phyloP scores from a whole-genome alignment of 495 filamentous ascomycete genomes.

The Penicillium steckii region DNA sequence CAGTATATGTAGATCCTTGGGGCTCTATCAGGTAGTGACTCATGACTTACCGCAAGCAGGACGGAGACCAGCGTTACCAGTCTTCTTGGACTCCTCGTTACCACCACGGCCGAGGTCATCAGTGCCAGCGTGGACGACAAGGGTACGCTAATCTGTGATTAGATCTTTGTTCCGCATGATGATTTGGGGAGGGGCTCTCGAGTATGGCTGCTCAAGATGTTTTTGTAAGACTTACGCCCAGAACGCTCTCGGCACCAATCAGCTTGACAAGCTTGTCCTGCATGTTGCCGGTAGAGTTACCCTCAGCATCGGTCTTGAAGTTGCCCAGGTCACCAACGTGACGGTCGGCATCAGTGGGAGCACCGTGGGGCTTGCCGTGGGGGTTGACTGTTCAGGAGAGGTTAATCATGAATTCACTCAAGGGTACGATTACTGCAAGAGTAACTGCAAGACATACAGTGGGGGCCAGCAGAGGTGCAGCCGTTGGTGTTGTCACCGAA shows the following conservation, averaged over 20 bases:
- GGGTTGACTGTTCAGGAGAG: constrained; percentile 79
- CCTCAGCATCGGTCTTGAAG: constrained; percentile 89
- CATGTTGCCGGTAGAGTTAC: constrained; percentile 75
- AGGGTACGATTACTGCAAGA: too few species aligned
- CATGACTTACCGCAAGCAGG: constrained; percentile 86
- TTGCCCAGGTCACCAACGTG: constrained; percentile 98
- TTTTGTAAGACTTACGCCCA: constrained; percentile 69
- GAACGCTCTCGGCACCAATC: constrained; percentile 91
- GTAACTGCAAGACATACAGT: constrained; percentile 63
- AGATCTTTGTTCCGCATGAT: neutral
- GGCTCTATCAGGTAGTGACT: too few species aligned
- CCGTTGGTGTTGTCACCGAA: constrained; percentile 99
- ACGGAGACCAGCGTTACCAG: constrained; percentile 88
- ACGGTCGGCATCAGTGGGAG: constrained; percentile 74
- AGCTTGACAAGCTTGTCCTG: constrained; percentile 84
- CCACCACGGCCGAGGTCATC: constrained; percentile 92
- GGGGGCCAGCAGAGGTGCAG: constrained; percentile 94
- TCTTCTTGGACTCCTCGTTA: constrained; percentile 93
- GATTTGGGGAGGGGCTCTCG: neutral
- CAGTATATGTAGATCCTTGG: neutral
- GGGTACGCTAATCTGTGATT: constrained; percentile 64
- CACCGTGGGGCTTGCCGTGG: constrained; percentile 85
- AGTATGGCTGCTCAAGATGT: neutral
- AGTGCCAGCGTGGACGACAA: constrained; percentile 91
- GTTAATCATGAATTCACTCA: neutral